Percentiles rank a stretch among this genome's conserved stretches.
These are phyloP conservation scores for Ophiocordyceps robertsii DNA, from an alignment of 2,329 filamentous ascomycete species.

Conservation along the genomic window DNA sequence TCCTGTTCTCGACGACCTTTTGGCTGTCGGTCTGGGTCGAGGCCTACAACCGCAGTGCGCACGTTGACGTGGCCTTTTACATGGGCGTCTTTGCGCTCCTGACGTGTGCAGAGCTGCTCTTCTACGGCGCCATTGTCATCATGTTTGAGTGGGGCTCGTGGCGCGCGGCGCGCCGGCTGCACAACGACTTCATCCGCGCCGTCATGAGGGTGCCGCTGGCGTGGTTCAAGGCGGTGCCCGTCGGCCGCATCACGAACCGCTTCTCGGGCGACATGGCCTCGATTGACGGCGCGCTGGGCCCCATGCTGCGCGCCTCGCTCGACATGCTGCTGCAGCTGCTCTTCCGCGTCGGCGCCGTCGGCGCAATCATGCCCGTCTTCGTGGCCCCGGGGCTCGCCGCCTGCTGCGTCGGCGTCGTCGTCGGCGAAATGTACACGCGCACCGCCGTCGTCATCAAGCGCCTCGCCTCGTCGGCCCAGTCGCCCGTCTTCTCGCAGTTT, in stretches of 20 bases:
- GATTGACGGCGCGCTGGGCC: constrained; percentile 33
- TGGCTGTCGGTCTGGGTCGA: constrained; percentile 42
- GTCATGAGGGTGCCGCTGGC: constrained; percentile 39
- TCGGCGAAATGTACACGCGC: constrained; percentile 37
- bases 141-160: constrained; percentile 42
- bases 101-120: constrained; percentile 27
- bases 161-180: constrained; percentile 39
- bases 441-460: constrained; percentile 33
- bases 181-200: constrained; percentile 36
- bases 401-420: constrained; percentile 28
- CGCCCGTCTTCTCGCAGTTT: constrained; percentile 44
- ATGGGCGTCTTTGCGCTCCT: constrained; percentile 37
- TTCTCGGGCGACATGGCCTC: constrained; percentile 45
- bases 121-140: constrained; percentile 27
- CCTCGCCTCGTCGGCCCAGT: constrained; percentile 31
- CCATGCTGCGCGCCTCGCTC: constrained; percentile 28
- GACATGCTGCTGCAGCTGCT: constrained; percentile 28
- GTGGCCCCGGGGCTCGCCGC: constrained; percentile 31
- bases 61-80: constrained; percentile 34
- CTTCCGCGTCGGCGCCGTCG: constrained; percentile 32
- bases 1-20: constrained; percentile 26
- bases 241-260: constrained; percentile 39
- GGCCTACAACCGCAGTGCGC: constrained; percentile 29
- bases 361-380: constrained; percentile 38
- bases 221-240: constrained; percentile 42